Conservation (phyloP, 768 basidiomycete species). For the Suillus sp. region DNA sequence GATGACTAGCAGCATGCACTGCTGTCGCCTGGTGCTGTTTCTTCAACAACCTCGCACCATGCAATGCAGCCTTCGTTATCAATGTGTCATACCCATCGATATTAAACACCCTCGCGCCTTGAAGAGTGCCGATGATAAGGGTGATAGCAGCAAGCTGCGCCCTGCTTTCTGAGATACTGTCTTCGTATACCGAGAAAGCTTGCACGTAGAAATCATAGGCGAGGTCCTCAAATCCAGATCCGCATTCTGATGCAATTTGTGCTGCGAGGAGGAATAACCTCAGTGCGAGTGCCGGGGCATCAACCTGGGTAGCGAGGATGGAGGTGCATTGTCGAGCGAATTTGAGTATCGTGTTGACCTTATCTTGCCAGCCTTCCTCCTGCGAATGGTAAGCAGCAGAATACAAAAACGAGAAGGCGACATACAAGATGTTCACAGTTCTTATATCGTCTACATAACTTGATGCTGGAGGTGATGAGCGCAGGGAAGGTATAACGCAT, state of each 20-base stretch:
- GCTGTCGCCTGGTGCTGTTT: slow-evolving; percentile 98
- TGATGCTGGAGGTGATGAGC: slow-evolving; percentile 90
- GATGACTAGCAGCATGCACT: slow-evolving; percentile 91
- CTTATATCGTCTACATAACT: slow-evolving; percentile 91
- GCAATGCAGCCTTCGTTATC: slow-evolving; percentile 97
- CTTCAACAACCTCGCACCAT: slow-evolving; percentile 94
- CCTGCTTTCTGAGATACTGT: slow-evolving; percentile 92
- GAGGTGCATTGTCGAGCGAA: slow-evolving; percentile 93
- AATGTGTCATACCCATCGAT: slow-evolving; percentile 96
- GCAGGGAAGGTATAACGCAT: slow-evolving; percentile 98
- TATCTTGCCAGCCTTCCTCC: slow-evolving; percentile 87
- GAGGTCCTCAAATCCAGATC: slow-evolving; percentile 91
- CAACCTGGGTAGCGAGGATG: slow-evolving; percentile 90
- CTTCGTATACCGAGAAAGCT: slow-evolving; percentile 97
- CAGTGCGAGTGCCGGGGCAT: slow-evolving; percentile 89
- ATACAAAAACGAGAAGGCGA: slow-evolving; percentile 8
- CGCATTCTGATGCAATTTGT: slow-evolving; percentile 92
- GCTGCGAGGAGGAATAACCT: slow-evolving; percentile 95
- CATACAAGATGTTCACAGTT: slow-evolving; percentile 70
- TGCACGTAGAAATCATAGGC: slow-evolving; percentile 98
- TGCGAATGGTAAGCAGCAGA: slow-evolving; percentile 28
- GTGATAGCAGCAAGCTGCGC: slow-evolving; percentile 98
- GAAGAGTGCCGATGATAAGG: slow-evolving; percentile 88
- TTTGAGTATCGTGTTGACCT: slow-evolving; percentile 87
- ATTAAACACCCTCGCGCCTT: slow-evolving; percentile 88